Conservation (phyloP, 345 rosid species). For the Geranium brycei region DNA sequence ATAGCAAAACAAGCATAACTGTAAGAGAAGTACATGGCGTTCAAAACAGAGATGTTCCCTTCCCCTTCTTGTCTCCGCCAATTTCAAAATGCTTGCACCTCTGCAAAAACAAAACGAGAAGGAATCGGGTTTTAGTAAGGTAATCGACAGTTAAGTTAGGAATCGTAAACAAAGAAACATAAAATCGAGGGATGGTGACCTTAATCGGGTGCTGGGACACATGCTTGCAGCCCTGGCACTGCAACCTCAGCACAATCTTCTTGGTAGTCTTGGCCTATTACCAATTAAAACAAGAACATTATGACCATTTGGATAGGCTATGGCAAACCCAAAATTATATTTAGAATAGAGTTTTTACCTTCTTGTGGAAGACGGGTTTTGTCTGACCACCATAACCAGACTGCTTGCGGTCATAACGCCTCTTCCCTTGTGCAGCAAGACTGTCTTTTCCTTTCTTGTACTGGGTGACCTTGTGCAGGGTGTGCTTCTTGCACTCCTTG, state of each 20-base stretch:
- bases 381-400: conserved; percentile 86
- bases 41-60: conserved; percentile 57
- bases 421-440: conserved; percentile 71
- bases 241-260: conserved; percentile 78
- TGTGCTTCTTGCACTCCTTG: conserved; percentile 73
- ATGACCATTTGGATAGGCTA: neutral
- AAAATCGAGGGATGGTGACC: conserved; percentile 16
- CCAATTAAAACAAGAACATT: neutral
- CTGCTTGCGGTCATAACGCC: conserved; percentile 73
- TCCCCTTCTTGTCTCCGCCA: conserved; percentile 65
- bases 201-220: conserved; percentile 61
- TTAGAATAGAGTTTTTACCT: conserved; percentile 18
- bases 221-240: conserved; percentile 73
- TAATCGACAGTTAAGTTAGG: neutral
- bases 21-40: neutral
- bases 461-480: conserved; percentile 71
- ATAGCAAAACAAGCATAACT: no score
- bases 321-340: neutral
- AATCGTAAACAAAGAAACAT: neutral
- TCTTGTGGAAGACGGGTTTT: conserved; percentile 80
- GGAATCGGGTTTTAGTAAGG: no score
- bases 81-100: conserved; percentile 71
- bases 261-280: conserved; percentile 71
- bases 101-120: conserved; percentile 14
- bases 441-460: conserved; percentile 81